Evolutionary conservation across 2,329 filamentous ascomycete species (phyloP).

Genomic region (Alternaria burnsii): DNA sequence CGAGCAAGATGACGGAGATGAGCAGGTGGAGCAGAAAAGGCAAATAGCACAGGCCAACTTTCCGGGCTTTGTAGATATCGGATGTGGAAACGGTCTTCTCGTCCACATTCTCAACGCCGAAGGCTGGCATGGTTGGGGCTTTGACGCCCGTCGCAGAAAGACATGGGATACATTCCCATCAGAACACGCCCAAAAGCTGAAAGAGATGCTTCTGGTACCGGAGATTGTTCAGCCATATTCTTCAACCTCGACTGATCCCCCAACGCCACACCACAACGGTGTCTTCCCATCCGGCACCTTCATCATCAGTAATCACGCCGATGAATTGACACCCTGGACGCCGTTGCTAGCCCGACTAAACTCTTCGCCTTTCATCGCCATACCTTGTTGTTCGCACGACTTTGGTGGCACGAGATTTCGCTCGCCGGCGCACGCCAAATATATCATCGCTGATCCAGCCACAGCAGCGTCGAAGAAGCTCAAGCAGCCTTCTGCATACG

Average conservation of each 20-base stretch:
- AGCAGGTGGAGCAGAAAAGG: slow-evolving; percentile 10
- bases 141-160: slow-evolving; percentile 85
- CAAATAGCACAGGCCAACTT: slow-evolving; percentile 57
- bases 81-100: slow-evolving; percentile 92
- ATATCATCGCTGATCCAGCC: slow-evolving; percentile 26
- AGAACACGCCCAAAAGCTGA: slow-evolving; percentile 59
- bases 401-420: slow-evolving; percentile 79
- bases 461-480: slow-evolving; percentile 34
- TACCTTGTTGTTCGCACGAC: slow-evolving; percentile 93
- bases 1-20: slow-evolving; percentile 8
- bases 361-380: slow-evolving; percentile 83
- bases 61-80: slow-evolving; percentile 93
- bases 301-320: slow-evolving; percentile 95
- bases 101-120: slow-evolving; percentile 83
- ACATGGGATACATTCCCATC: slow-evolving; percentile 79
- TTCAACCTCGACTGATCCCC: slow-evolving; percentile 32
- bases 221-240: slow-evolving; percentile 44
- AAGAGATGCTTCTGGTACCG: slow-evolving; percentile 70
- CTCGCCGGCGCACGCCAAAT: slow-evolving; percentile 54
- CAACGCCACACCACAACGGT: slow-evolving; percentile 62
- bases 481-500: slow-evolving; percentile 75
- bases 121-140: slow-evolving; percentile 86
- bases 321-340: slow-evolving; percentile 96
- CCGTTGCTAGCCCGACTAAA: slow-evolving; percentile 83
- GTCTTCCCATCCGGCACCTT: slow-evolving; percentile 79